Evolutionary conservation across 2,329 filamentous ascomycete genomes (phyloP), one percentile per base, ranked within the genome.

Genomic region (Verticillium tricorpus): DNA sequence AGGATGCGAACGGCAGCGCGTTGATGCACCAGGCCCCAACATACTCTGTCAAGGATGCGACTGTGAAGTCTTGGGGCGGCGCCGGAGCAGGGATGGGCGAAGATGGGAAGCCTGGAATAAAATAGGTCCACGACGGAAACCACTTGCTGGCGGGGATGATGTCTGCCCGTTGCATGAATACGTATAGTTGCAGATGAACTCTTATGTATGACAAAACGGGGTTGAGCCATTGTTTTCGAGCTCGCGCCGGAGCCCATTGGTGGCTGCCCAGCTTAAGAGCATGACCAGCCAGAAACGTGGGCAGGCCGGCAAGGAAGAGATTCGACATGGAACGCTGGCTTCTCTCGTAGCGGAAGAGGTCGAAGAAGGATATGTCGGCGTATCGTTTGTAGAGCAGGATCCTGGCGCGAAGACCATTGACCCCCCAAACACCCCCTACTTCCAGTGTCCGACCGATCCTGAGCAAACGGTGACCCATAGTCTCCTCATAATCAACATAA

Each of bases 311-410:
- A 9, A 76, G 65, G 12, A 77, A 64, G 11, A 78, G 67, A 3
- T 71, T 70, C 7, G 67, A 34, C 17, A 71, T n/a, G 3, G 77
- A 73, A 45, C 74, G 74, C 17, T 67, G 71, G 28, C 62, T 67
- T 22, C 67, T 61, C 60, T 81, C 76, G 15, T 71, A 67, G 17
- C 67, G 66, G 32, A 75, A 70, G 57, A 85, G 69, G 5, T 78
- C 73, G 68, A 79, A 75, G 61, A 85, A 85, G 1, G 82, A 78
- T 2, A 82, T 74, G 17, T 77, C 70, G 1, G 81, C 78, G 56
- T 82, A 84, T 35, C 74, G 72, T 63, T 78, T 78, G 69, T 85
- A 86, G 1, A 86, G 75, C 63, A 86, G 65, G n/a, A 86, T 80
- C 9, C 85, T 78, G 62, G 85, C 80, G 32, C 83, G 76, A 63